Base-by-base conservation (phyloP, 164 flowering plant species). In the Echeveria elegans region DNA sequence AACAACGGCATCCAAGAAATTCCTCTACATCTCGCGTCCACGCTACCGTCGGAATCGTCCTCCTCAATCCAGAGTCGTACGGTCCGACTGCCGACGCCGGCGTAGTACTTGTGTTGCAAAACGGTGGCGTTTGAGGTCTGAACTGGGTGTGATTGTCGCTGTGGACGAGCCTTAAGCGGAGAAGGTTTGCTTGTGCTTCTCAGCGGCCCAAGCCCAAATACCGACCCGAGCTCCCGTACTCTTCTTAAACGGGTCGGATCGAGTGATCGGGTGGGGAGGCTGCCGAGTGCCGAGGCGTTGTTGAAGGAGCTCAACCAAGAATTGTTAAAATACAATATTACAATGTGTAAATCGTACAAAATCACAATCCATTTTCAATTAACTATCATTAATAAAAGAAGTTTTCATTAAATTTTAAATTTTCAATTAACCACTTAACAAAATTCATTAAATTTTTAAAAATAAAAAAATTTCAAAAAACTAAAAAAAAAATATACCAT, bases 201-300 rank as follows among this genome's bases (percentile, higher is more conserved):
- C 85, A 0, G 76, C 87, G 2, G 82, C 85, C 37, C 61, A 63
- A 62, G 79, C 73, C 11, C 66, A 71, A 24, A 65, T 86, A n/a
- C 96, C 95, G 29, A 79, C 81, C 5, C 64, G 52, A 1, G 92
- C 88, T 37, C 97, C 97, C 60, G 82, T 91, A 56, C 68, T 91
- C 73, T 79, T 79, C 29, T 72, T 94, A 5, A 91, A 91, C 70
- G 95, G 99, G 40, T 85, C 99, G 41, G 88, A 92, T 1, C 45
- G 72, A 41, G 97, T 97, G 21, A 83, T 94, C 99, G 0, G 99
- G 99, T 24, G 78, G 87, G 63, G 76, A 69, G 74, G 99, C 99
- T 0, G 99, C 71, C n/a, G n/a, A n/a, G n/a, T n/a, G n/a, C n/a
- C 0, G 98, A 90, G 61, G 88, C 91, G 50, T 69, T 94, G 65